phyloP scores from a whole-genome alignment of 2,329 filamentous ascomycete species.

The Microdochium bolleyi region DNA sequence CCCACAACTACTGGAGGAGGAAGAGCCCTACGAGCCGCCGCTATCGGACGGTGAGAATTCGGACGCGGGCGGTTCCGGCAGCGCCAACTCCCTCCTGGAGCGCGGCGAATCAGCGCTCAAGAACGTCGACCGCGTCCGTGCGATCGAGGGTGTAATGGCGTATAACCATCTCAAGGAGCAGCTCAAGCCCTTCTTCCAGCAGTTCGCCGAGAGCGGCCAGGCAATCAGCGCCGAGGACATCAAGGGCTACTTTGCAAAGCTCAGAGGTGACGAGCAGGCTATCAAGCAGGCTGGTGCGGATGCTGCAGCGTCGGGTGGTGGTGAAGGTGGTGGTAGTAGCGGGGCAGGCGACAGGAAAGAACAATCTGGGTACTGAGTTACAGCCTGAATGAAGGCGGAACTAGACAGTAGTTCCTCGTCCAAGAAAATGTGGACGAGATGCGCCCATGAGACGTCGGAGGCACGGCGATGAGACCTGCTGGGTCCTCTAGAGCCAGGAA shows the following conservation, averaged over 20 bases:
- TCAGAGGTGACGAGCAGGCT: constrained; percentile 77
- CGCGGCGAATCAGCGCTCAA: constrained; percentile 87
- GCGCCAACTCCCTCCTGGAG: constrained; percentile 67
- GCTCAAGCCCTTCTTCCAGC: constrained; percentile 87
- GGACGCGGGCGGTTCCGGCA: not conserved
- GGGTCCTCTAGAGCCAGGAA: too few species aligned
- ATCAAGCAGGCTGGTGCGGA: constrained; percentile 55
- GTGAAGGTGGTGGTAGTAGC: constrained; percentile 17
- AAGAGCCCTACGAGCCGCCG: constrained; percentile 89
- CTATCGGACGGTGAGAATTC: constrained; percentile 45
- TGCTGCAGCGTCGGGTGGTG: constrained; percentile 24
- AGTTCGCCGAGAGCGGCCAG: constrained; percentile 85
- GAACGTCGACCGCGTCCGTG: constrained; percentile 84
- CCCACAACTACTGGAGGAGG: constrained; percentile 82
- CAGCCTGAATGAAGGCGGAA: too few species aligned
- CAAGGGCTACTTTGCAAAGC: constrained; percentile 90
- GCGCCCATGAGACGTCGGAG: too few species aligned
- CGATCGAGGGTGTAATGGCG: constrained; percentile 95
- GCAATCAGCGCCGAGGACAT: constrained; percentile 92
- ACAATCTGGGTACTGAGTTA: constrained; percentile 44
- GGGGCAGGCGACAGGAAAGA: constrained; percentile 31
- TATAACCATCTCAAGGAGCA: constrained; percentile 96
- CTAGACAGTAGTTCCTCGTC: too few species aligned
- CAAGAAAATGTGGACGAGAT: too few species aligned
- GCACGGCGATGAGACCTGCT: too few species aligned